phyloP scores from a whole-genome alignment of 768 basidiomycete genomes.

The Lactifluus echinatus region DNA sequence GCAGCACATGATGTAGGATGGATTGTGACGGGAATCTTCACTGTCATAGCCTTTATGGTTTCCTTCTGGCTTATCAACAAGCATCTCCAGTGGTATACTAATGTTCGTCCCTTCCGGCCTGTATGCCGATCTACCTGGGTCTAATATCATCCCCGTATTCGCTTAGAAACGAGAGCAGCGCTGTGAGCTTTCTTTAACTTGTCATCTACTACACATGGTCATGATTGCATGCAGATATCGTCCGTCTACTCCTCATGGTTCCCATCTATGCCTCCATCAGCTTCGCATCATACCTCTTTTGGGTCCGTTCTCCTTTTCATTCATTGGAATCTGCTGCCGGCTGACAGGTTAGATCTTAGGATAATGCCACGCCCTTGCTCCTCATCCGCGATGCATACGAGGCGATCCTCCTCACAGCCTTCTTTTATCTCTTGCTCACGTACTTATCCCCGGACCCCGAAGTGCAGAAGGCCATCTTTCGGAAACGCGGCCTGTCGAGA shows the following conservation, averaged over 20 bases:
- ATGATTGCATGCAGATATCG: constrained; percentile 40
- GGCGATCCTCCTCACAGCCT: constrained; percentile 63
- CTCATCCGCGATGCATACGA: constrained; percentile 70
- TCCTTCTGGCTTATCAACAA: constrained; percentile 70
- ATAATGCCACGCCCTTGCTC: constrained; percentile 59
- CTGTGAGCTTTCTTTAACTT: constrained; percentile 40
- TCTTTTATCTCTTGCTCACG: constrained; percentile 68
- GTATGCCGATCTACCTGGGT: too few species aligned
- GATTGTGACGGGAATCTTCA: constrained; percentile 55
- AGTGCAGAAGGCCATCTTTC: constrained; percentile 53
- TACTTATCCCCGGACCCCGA: constrained; percentile 58
- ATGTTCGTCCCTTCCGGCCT: constrained; percentile 34
- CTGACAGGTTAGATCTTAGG: constrained; percentile 29
- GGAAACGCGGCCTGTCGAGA: constrained; percentile 49
- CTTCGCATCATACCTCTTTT: constrained; percentile 61
- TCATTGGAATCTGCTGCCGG: background rate
- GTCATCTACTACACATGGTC: background rate
- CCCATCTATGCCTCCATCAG: constrained; percentile 65
- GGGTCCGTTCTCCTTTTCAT: constrained; percentile 33
- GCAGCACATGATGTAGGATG: constrained; percentile 64
- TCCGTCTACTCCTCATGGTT: constrained; percentile 71
- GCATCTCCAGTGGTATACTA: constrained; percentile 65
- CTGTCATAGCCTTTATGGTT: constrained; percentile 43
- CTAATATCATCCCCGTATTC: too few species aligned
- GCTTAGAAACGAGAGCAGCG: constrained; percentile 59